Base-by-base conservation (phyloP, 2,329 filamentous ascomycete genomes). In the Gaeumannomyces sp. region DNA sequence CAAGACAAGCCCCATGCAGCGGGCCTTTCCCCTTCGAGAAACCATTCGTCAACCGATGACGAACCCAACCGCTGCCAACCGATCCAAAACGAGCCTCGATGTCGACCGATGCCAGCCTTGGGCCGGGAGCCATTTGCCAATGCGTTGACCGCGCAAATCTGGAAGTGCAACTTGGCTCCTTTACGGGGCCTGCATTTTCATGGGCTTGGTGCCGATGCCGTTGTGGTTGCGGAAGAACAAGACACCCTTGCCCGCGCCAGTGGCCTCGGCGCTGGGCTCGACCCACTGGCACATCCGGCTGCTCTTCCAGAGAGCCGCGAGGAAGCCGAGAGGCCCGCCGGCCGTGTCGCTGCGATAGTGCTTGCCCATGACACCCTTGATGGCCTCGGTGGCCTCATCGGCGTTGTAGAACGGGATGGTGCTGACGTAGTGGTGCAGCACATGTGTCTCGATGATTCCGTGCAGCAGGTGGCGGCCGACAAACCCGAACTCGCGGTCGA, bases 201-300 rank as follows among this genome's bases (percentile, higher is more conserved):
- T 62, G 1, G 81, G 80, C 71, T 77, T 73, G 62, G 87, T 79
- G 70, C 95, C 95, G 29, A 96, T 80, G 27, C 92, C 91, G 79
- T 98, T 99, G 72, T 85, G 84, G 85, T 99, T 99, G 74, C 94
- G 88, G 89, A 91, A 99, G 86, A 99, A 97, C 64, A 96, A 79
- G 35, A 99, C 89, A 67, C 90, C 88, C 81, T 92, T 90, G 75
- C 88, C 89, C 72, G 93, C 89, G 45, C 92, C 94, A 74, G 87
- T 78, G 62, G 93, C 91, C 64, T 87, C 92, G 72, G 87, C 90
- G 73, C 87, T 93, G 65, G 93, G 92, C 87, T 99, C 95, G 68
- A 99, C 93, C 92, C 93, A 99, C 78, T 98, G 93, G 85, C 95
- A 99, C 87, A 85, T 87, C 67, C 95, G 88, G 59, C 91, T 87